These are phyloP conservation scores for Paradendryphiella salina DNA, from an alignment of 2,329 filamentous ascomycete genomes.

Conservation along the genomic window DNA sequence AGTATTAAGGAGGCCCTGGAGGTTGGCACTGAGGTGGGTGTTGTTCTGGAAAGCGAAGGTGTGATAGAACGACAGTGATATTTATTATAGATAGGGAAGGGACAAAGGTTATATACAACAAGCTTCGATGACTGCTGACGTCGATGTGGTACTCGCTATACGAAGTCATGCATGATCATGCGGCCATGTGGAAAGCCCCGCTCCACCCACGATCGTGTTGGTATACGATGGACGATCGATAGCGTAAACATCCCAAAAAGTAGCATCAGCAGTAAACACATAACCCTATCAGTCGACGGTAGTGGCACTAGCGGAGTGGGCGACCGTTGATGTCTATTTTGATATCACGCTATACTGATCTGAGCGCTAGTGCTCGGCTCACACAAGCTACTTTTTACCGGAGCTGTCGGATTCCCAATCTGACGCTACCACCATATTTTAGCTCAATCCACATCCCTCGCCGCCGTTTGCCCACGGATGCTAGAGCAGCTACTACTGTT, in stretches of 20 bases:
- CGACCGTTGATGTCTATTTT: constrained; percentile 16
- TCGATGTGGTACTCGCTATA: constrained; percentile 29
- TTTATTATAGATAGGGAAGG: constrained; percentile 14
- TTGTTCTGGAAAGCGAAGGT: constrained; percentile 41
- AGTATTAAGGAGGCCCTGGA: constrained; percentile 28
- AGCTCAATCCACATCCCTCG: constrained; percentile 1
- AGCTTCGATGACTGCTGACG: constrained; percentile 31
- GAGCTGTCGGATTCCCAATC: constrained; percentile 4
- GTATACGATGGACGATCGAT: constrained; percentile 44
- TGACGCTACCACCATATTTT: neutral
- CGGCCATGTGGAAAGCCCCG: constrained; percentile 22
- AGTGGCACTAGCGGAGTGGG: constrained; percentile 20
- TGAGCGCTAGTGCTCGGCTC: constrained; percentile 3
- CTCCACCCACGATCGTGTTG: constrained; percentile 26
- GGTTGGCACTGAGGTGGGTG: constrained; percentile 39
- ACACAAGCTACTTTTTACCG: neutral
- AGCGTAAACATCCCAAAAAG: constrained; percentile 29
- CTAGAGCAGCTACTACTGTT: constrained; percentile 14
- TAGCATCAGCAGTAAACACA: constrained; percentile 19
- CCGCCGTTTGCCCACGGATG: constrained; percentile 1
- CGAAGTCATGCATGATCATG: constrained; percentile 25
- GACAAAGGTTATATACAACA: constrained; percentile 35
- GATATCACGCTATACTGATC: constrained; percentile 11
- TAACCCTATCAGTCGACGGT: constrained; percentile 27
- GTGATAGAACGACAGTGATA: constrained; percentile 33